Percentiles rank a stretch among this genome's conserved stretches.
Evolutionary conservation across 768 basidiomycete genomes (phyloP).

Genomic region (Amyloporia xantha): DNA sequence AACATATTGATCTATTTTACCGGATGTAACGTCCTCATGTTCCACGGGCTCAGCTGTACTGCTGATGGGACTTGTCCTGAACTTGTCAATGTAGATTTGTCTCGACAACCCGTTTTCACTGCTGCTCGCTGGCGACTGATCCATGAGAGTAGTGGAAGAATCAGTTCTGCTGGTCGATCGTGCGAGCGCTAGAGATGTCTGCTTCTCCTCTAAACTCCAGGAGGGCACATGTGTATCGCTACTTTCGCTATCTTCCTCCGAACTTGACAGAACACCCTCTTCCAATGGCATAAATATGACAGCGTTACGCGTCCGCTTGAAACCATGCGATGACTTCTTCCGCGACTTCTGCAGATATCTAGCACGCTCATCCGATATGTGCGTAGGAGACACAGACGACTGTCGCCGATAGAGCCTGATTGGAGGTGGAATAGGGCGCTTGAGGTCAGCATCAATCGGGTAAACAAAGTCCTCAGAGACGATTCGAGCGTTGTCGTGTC

Average conservation of each 20-base stretch:
- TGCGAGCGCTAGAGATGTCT: neutral
- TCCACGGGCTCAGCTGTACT: constrained; percentile 23
- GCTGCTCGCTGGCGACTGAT: too few species aligned
- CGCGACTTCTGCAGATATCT: constrained; percentile 10
- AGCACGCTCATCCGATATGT: neutral
- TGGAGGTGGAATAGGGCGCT: constrained; percentile 11
- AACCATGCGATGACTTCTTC: constrained; percentile 7
- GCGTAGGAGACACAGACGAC: neutral
- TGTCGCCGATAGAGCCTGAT: constrained; percentile 16
- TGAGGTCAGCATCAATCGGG: constrained; percentile 21
- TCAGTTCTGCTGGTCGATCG: neutral
- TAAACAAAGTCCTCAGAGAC: constrained; percentile 22
- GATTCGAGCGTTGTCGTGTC: constrained; percentile 7
- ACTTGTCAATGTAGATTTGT: neutral
- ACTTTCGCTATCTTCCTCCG: neutral
- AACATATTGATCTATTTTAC: neutral
- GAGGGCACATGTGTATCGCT: too few species aligned
- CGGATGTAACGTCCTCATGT: constrained; percentile 24
- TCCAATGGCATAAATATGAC: constrained; percentile 29
- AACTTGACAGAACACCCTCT: constrained; percentile 11
- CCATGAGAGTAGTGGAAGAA: neutral
- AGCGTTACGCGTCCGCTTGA: constrained; percentile 37
- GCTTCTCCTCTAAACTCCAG: neutral
- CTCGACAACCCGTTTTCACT: too few species aligned
- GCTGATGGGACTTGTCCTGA: neutral